phyloP scores from a whole-genome alignment of 1,284 basidiomycete genomes.

The Athelia sp. region DNA sequence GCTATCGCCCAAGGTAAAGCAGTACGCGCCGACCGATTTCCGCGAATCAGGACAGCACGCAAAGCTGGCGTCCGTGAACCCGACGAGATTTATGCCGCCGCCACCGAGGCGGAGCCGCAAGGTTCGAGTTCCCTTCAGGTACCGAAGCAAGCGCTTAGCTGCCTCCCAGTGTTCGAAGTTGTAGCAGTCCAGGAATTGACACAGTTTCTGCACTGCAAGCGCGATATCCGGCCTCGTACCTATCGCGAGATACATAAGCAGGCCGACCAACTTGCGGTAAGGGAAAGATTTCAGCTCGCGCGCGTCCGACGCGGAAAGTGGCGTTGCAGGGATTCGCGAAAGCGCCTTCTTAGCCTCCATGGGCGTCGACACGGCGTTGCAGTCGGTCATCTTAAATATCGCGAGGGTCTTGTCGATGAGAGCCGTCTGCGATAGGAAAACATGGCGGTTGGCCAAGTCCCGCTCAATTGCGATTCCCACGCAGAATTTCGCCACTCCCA shows the following conservation, averaged over 20 bases:
- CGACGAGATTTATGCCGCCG: constrained; percentile 17
- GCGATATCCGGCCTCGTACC: constrained; percentile 36
- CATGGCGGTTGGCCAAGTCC: constrained; percentile 16
- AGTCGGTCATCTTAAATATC: constrained; percentile 26
- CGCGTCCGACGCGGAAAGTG: constrained; percentile 3
- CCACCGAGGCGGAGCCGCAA: constrained; percentile 26
- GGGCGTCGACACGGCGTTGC: constrained; percentile 23
- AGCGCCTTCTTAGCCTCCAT: constrained; percentile 18
- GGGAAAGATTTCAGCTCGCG: constrained; percentile 12
- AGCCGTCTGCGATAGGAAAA: constrained; percentile 29
- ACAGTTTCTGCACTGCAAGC: constrained; percentile 29
- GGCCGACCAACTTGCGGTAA: constrained; percentile 29
- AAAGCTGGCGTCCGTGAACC: constrained; percentile 38
- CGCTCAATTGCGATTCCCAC: constrained; percentile 27
- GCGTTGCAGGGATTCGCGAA: constrained; percentile 12
- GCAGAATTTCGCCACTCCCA: constrained; percentile 14
- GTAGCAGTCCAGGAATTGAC: constrained; percentile 27
- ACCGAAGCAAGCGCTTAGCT: constrained; percentile 32
- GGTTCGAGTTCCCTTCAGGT: constrained; percentile 34
- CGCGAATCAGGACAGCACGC: constrained; percentile 23
- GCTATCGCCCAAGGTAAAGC: constrained; percentile 21
- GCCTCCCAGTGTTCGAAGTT: constrained; percentile 29
- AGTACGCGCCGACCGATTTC: constrained; percentile 32
- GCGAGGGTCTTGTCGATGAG: constrained; percentile 31
- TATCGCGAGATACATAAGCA: constrained; percentile 33